Percentiles rank a stretch among this genome's conserved stretches.
Conservation (phyloP, 768 basidiomycete species). For the Pleurotus eryngii region DNA sequence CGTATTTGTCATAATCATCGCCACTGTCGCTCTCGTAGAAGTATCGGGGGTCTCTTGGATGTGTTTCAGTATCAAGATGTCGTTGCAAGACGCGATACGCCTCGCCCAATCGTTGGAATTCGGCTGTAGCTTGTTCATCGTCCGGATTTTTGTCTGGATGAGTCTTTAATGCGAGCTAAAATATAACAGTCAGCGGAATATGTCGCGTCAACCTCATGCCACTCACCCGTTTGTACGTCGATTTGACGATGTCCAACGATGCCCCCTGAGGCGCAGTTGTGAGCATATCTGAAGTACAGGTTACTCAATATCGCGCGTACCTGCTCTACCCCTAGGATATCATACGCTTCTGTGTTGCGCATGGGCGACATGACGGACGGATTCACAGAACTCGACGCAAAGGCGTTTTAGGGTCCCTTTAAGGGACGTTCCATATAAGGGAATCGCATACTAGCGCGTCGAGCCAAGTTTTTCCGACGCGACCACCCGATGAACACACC, state of each 20-base stretch:
- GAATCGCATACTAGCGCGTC: neutral
- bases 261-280: constrained; percentile 39
- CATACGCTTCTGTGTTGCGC: constrained; percentile 30
- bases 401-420: neutral
- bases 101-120: constrained; percentile 68
- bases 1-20: constrained; percentile 32
- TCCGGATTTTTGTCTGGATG: constrained; percentile 79
- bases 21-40: constrained; percentile 19
- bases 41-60: constrained; percentile 11
- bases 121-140: constrained; percentile 59
- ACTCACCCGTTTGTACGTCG: constrained; percentile 64
- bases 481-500: neutral
- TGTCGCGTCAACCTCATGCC: neutral
- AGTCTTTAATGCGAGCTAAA: constrained; percentile 57
- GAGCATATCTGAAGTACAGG: constrained; percentile 11
- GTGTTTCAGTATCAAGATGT: constrained; percentile 43
- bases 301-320: constrained; percentile 31
- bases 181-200: neutral
- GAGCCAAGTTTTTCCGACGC: too few species aligned
- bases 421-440: neutral
- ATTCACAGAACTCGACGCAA: neutral
- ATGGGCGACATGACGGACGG: neutral
- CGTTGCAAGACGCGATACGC: constrained; percentile 63
- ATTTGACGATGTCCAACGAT: constrained; percentile 62
- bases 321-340: constrained; percentile 50